phyloP scores from a whole-genome alignment of 352 stramenopile genomes.

The Discostella stelligera region DNA sequence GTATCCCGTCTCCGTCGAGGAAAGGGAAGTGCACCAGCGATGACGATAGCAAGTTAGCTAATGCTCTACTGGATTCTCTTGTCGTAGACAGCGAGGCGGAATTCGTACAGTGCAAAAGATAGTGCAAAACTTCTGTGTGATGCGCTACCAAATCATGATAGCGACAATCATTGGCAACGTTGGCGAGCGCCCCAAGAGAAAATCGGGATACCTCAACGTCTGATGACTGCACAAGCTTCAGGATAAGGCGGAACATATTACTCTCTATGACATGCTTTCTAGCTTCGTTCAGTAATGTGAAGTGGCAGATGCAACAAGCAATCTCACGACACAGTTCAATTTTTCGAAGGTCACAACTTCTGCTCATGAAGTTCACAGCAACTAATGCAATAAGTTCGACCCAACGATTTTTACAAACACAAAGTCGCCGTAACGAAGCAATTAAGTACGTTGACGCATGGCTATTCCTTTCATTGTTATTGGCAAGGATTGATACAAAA shows the following conservation, averaged over 20 bases:
- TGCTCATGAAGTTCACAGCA: slow-evolving; percentile 67
- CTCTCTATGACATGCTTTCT: slow-evolving; percentile 83
- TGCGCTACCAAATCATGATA: slow-evolving; percentile 87
- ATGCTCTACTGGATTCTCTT: slow-evolving; percentile 88
- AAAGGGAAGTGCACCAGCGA: slow-evolving; percentile 84
- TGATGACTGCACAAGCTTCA: slow-evolving; percentile 61
- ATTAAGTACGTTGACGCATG: slow-evolving; percentile 89
- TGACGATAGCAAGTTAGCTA: slow-evolving; percentile 89
- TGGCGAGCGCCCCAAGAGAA: slow-evolving; percentile 88
- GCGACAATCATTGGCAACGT: slow-evolving; percentile 86
- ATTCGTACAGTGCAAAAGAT: slow-evolving; percentile 52
- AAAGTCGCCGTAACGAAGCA: slow-evolving; percentile 87
- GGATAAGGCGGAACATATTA: slow-evolving; percentile 85
- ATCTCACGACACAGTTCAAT: slow-evolving; percentile 90
- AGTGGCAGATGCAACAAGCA: slow-evolving; percentile 86
- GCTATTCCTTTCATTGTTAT: slow-evolving; percentile 17
- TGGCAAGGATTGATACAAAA: slow-evolving; percentile 27
- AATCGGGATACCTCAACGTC: slow-evolving; percentile 91
- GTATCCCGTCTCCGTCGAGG: slow-evolving; percentile 86
- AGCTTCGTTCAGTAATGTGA: slow-evolving; percentile 85
- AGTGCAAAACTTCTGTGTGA: slow-evolving; percentile 86
- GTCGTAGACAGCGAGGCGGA: slow-evolving; percentile 30
- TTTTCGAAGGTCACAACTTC: slow-evolving; percentile 57
- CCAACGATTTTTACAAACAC: slow-evolving; percentile 85
- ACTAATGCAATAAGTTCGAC: slow-evolving; percentile 83